A percentile compares a stretch with the other conserved stretches of the same genome.
Conservation (phyloP, 176 grass and related monocot species). For the bread wheat (Triticum aestivum) region DNA sequence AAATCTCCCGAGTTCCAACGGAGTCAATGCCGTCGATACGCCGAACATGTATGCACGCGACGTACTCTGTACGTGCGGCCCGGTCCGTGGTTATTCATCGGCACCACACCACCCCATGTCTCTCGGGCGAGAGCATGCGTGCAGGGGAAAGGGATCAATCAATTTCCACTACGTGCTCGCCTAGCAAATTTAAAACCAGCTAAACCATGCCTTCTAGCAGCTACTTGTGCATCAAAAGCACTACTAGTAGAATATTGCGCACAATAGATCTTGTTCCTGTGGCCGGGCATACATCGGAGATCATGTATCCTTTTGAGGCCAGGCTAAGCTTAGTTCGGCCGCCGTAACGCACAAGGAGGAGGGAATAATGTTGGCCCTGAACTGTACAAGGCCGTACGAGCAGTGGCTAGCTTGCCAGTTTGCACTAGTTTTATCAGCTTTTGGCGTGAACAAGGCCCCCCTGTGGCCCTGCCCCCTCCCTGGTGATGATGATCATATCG, state of each 20-base stretch:
- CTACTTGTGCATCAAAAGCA: neutral
- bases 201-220: neutral
- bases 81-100: neutral
- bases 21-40: slow-evolving; percentile 40
- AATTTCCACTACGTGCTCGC: neutral
- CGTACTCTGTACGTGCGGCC: neutral
- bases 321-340: neutral
- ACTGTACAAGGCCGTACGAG: slow-evolving; percentile 29
- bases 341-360: neutral
- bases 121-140: slow-evolving; percentile 20
- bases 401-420: neutral
- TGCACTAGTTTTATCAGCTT: neutral
- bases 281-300: neutral
- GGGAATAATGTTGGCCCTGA: neutral
- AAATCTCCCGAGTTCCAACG: slow-evolving; percentile 43
- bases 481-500: neutral
- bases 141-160: neutral
- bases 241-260: slow-evolving; percentile 1
- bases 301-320: neutral
- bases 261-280: slow-evolving; percentile 25
- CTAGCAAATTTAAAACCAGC: slow-evolving; percentile 5
- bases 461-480: neutral
- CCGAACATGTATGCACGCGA: slow-evolving; percentile 24
- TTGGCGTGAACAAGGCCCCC: slow-evolving; percentile 33
- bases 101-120: slow-evolving; percentile 40